Conservation (phyloP, 768 basidiomycete species). For the Russula lepida region DNA sequence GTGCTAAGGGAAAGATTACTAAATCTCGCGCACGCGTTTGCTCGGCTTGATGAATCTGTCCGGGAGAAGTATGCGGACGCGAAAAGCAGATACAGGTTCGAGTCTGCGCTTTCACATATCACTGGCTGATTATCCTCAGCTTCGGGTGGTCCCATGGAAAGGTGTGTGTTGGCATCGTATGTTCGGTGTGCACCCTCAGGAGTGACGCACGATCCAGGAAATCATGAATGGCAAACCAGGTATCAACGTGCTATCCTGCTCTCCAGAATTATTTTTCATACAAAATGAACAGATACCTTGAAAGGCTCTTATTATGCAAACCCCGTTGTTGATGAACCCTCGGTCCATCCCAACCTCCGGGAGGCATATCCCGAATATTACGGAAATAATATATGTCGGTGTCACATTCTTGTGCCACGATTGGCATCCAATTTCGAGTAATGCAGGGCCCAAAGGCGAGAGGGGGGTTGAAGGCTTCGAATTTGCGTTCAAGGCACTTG, state of each 20-base stretch:
- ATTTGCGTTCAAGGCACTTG: constrained; percentile 80
- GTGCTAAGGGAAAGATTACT: constrained; percentile 63
- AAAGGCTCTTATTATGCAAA: constrained; percentile 96
- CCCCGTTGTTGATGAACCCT: constrained; percentile 58
- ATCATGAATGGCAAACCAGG: constrained; percentile 93
- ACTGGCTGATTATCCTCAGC: constrained; percentile 25
- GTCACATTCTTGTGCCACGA: not conserved
- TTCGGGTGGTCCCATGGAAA: constrained; percentile 99
- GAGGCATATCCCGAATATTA: constrained; percentile 76
- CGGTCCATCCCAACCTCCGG: constrained; percentile 49
- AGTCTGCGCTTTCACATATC: not conserved
- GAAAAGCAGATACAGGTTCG: constrained; percentile 65
- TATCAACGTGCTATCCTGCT: constrained; percentile 21
- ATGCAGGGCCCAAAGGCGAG: constrained; percentile 53
- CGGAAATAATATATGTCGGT: constrained; percentile 75
- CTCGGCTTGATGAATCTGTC: constrained; percentile 51
- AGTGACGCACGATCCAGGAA: constrained; percentile 42
- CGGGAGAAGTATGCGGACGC: constrained; percentile 74
- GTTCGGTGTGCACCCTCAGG: not conserved
- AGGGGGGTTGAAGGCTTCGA: constrained; percentile 68
- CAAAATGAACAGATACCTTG: constrained; percentile 47
- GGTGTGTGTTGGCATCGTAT: constrained; percentile 31
- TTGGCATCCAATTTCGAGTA: not conserved
- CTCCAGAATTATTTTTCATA: not conserved
- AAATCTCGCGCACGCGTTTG: constrained; percentile 67